Evolutionary conservation across 768 basidiomycete genomes (phyloP).

Genomic region (Tricholomella constricta): DNA sequence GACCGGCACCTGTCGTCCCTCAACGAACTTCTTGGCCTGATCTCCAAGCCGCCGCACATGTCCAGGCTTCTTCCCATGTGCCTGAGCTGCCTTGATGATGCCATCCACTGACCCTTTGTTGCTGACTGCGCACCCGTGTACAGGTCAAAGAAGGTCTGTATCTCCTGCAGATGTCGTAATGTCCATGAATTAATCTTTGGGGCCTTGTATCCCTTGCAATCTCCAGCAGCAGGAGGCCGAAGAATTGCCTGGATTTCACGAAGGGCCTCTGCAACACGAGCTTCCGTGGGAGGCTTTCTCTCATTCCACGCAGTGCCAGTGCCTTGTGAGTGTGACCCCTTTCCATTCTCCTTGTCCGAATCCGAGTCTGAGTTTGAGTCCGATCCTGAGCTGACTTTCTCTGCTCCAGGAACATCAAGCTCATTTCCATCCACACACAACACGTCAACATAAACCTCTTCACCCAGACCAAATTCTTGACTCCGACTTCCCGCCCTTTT

Average conservation of each 20-base stretch:
- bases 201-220: neutral
- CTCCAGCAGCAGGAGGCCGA: neutral
- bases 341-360: neutral
- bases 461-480: no score
- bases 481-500: neutral
- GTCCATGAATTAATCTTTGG: neutral
- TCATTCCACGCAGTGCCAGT: neutral
- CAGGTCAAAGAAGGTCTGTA: slow-evolving; percentile 8
- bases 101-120: slow-evolving; percentile 1
- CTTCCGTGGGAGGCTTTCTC: neutral
- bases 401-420: no score
- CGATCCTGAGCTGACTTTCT: neutral
- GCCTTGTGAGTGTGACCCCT: neutral
- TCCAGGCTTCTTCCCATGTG: slow-evolving; percentile 3
- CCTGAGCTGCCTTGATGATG: slow-evolving; percentile 1
- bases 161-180: slow-evolving; percentile 3
- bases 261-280: neutral
- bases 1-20: slow-evolving; percentile 13
- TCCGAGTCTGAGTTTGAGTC: neutral
- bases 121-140: slow-evolving; percentile 1
- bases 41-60: slow-evolving; percentile 15
- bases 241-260: neutral
- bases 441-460: neutral
- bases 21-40: slow-evolving; percentile 17
- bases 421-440: neutral